Base-by-base conservation (phyloP, 192 early-diverging fungal species). In the Entomortierella beljakovae region DNA sequence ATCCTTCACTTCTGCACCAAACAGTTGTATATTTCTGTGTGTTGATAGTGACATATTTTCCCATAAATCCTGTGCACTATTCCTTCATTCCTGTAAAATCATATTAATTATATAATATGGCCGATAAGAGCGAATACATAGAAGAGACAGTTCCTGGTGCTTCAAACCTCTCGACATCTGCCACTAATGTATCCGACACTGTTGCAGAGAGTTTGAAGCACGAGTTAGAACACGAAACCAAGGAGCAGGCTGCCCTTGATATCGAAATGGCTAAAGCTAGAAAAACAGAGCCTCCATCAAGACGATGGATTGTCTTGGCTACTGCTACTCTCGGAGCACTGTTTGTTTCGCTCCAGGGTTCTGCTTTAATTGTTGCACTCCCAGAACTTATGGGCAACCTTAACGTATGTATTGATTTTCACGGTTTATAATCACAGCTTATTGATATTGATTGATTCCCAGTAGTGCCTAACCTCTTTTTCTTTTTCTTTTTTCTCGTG, bases 261-360 rank as follows among this genome's bases (percentile, higher is more conserved):
- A 69, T 77, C 13, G 74, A 69, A 61, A 69, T 69, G 74, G 60
- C 65, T 34, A 77, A 77, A 55, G 66, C 74, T n/a, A 55, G 55
- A 23, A 77, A 77, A 61, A 52, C 42, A 13, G 77, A 80, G 48
- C 70, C 77, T 55, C 69, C 77, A 16, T 71, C 70, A 34, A 59
- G 70, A 37, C 68, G 77, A 0, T 80, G 77, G 77, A 80, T 80
- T n/a, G 77, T 80, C 6, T 63, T 80, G 28, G 77, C 69, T 18
- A 71, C 66, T 16, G 77, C 77, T 38, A 80, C 77, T 1, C 57
- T 80, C 10, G 77, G 77, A 10, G 77, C 69, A 9, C 63, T 80
- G 15, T 71, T 80, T 57, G 77, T 80, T 49, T 80, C 77, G 1
- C 69, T 80, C 23, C 77, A 80, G 31, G 77, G 77, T 28, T 71